Conservation (phyloP, 768 basidiomycete genomes). For the Lentinula sp. region DNA sequence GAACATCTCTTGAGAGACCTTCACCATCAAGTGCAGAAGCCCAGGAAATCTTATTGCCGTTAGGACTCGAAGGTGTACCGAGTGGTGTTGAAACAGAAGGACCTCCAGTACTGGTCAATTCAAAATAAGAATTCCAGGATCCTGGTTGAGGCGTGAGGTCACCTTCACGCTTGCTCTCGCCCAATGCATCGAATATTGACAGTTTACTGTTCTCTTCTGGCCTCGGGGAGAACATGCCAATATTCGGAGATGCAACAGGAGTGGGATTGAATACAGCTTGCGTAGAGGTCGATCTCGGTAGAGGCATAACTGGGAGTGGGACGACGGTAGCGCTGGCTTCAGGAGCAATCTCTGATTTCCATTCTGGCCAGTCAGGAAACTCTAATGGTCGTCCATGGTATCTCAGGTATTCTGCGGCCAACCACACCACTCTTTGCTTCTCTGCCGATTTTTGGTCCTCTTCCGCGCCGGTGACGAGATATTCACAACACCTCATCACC, state of each 20-base stretch:
- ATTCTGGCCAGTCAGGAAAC: slow-evolving; percentile 48
- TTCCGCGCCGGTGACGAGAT: slow-evolving; percentile 52
- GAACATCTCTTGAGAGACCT: slow-evolving; percentile 62
- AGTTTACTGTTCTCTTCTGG: slow-evolving; percentile 33
- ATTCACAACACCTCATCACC: slow-evolving; percentile 58
- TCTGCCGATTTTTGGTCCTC: slow-evolving; percentile 32
- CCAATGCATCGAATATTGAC: slow-evolving; percentile 42
- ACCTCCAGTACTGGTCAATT: not conserved
- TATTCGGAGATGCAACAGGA: slow-evolving; percentile 26
- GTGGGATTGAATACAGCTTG: slow-evolving; percentile 49
- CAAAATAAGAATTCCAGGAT: not conserved
- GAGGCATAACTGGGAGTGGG: slow-evolving; percentile 25
- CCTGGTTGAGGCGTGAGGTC: not conserved
- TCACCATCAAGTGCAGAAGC: slow-evolving; percentile 45
- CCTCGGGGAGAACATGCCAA: slow-evolving; percentile 48
- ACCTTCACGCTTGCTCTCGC: slow-evolving; percentile 10
- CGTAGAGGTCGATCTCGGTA: slow-evolving; percentile 42
- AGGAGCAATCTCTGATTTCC: slow-evolving; percentile 47
- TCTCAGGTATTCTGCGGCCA: slow-evolving; percentile 58
- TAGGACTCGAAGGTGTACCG: slow-evolving; percentile 14
- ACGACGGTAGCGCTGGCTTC: slow-evolving; percentile 23
- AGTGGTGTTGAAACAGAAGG: slow-evolving; percentile 18
- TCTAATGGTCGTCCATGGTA: slow-evolving; percentile 53
- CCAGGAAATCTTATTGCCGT: slow-evolving; percentile 35
- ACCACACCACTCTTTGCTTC: slow-evolving; percentile 50